phyloP scores from a whole-genome alignment of 176 grass and related monocot genomes.

The Echinochloa phyllopogon region DNA sequence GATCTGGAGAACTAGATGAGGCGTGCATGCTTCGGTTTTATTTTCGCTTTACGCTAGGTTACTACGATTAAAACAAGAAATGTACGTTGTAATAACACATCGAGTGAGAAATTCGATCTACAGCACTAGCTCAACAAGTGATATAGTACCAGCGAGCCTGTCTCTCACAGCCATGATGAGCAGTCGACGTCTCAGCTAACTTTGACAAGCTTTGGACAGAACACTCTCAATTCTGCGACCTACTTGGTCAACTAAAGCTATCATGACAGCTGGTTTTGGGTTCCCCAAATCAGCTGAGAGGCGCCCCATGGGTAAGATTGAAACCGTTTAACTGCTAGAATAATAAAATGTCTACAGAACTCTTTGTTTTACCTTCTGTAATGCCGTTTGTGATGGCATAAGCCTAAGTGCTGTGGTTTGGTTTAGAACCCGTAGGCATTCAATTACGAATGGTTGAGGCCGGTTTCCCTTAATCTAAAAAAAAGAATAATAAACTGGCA shows the following conservation, averaged over 20 bases:
- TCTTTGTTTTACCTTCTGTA: no score
- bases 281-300: background rate
- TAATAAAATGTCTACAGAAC: background rate
- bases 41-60: background rate
- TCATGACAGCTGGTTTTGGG: background rate
- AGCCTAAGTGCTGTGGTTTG: no score
- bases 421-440: no score
- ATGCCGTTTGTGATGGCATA: no score
- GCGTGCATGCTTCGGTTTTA: background rate
- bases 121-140: background rate
- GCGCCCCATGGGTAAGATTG: background rate
- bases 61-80: background rate
- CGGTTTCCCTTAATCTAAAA: no score
- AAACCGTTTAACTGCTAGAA: background rate
- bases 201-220: background rate
- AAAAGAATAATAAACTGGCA: background rate
- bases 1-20: background rate
- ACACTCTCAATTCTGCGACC: background rate
- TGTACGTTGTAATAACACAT: background rate
- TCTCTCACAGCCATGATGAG: background rate
- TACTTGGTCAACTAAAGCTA: background rate
- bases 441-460: no score
- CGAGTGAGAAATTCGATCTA: background rate
- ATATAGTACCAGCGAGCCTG: background rate
- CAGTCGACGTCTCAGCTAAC: background rate